Conservation (phyloP, 179 eudicot genomes). For the Beta macrorhiza region DNA sequence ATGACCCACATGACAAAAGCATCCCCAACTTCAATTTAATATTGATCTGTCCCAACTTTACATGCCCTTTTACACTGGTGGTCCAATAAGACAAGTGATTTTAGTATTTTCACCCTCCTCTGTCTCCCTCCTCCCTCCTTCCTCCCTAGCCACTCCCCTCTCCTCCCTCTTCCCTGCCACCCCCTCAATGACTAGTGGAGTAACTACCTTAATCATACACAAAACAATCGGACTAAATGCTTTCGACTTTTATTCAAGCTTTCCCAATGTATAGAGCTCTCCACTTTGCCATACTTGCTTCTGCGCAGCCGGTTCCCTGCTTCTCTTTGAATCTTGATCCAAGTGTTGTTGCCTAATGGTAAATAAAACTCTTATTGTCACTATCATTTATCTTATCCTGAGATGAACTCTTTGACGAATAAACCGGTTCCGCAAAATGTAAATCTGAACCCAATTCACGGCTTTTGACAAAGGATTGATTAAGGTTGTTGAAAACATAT, state of each 20-base stretch:
- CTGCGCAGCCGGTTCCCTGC: constrained; percentile 34
- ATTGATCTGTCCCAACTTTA: too few species aligned
- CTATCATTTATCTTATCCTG: constrained; percentile 29
- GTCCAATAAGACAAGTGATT: too few species aligned
- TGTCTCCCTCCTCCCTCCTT: too few species aligned
- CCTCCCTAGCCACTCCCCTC: too few species aligned
- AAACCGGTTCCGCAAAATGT: constrained; percentile 19
- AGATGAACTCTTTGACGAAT: constrained; percentile 23
- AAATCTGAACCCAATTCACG: constrained; percentile 59
- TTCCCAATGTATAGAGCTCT: constrained; percentile 75
- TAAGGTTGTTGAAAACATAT: constrained; percentile 64
- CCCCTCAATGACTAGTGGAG: constrained; percentile 57
- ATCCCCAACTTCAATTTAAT: too few species aligned
- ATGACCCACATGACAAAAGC: too few species aligned
- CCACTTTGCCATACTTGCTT: constrained; percentile 99
- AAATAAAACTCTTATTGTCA: constrained; percentile 61
- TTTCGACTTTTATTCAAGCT: constrained; percentile 85
- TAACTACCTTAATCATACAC: constrained; percentile 53
- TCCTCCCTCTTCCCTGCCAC: too few species aligned
- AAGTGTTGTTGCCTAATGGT: constrained; percentile 88
- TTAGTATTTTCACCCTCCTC: too few species aligned
- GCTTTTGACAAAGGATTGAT: constrained; percentile 57
- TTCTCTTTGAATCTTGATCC: constrained; percentile 51
- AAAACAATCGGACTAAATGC: constrained; percentile 60
- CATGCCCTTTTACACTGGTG: too few species aligned